Base-by-base conservation (phyloP, 1,284 basidiomycete genomes). In the Rhizopogon parksii region DNA sequence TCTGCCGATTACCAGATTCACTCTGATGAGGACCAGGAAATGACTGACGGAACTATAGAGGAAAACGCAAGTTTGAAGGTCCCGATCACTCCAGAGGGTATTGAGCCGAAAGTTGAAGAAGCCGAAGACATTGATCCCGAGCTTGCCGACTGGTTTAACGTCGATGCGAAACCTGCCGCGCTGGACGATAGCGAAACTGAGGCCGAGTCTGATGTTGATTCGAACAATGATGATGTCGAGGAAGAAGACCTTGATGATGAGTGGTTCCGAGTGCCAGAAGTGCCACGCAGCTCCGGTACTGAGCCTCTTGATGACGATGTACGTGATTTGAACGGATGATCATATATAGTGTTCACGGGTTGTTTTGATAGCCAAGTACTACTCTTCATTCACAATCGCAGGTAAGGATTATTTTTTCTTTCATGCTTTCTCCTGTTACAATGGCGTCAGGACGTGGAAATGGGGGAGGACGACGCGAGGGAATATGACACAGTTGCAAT, bases 401-500 rank as follows among this genome's bases (percentile, higher is more conserved):
- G 37, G 65, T 66, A 40, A 40, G 55, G 3, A 2, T 30, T 27
- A 4, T 47, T 21, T 46, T 46, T 24, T 55, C 45, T n/a, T 51
- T 59, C 21, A 51, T 6, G 7, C 40, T 24, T 21, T 36, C 17
- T 19, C 27, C 4, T 43, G 27, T 19, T 32, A 43, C 42, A 19
- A 43, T 14, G 59, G 45, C 42, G 51, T 17, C 57, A 61, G 45
- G 71, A 75, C 52, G 66, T 69, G 36, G 71, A 66, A 34, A 90
- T 91, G 85, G 89, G 87, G 7, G 85, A 86, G 58, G 73, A 71
- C 25, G 74, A 62, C 66, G 84, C 79, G 1, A 83, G 79, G 74
- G 79, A 84, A 53, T 92, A 94, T 58, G 90, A 94, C 63, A 74
- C 81, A 43, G 77, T 83, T 14, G 68, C 71, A 52, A 85, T 90